Evolutionary conservation across 2,329 filamentous ascomycete genomes (phyloP).

Genomic region (Cladosporium sp.): DNA sequence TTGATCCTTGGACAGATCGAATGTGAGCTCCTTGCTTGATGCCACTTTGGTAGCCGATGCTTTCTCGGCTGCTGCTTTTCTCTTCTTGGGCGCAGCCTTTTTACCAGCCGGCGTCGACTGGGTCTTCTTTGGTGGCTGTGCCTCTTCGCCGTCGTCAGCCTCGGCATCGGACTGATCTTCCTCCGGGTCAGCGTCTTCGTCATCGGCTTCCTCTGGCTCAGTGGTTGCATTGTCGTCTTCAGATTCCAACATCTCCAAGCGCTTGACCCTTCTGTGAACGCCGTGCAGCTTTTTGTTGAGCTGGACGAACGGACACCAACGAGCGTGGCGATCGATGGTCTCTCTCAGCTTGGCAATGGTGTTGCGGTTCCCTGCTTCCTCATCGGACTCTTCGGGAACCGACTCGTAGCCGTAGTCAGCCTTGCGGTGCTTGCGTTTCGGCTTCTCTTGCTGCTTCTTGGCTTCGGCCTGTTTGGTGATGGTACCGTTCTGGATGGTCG

Average conservation of each 20-base stretch:
- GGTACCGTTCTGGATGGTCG: background rate
- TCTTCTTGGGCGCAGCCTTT: background rate
- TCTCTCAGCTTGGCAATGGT: constrained; percentile 11
- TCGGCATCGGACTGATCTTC: background rate
- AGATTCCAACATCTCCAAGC: background rate
- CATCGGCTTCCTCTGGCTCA: background rate
- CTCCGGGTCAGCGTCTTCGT: background rate
- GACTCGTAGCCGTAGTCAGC: background rate
- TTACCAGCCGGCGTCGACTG: background rate
- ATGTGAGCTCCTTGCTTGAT: background rate
- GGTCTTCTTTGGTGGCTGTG: background rate
- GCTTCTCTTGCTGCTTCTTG: background rate
- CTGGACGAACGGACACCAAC: constrained; percentile 5
- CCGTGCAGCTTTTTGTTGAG: constrained; percentile 12
- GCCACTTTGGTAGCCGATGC: background rate
- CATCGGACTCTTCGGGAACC: background rate
- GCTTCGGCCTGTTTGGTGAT: background rate
- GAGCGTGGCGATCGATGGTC: constrained; percentile 6
- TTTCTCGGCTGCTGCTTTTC: background rate
- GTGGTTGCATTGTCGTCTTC: background rate
- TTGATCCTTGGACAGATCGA: background rate
- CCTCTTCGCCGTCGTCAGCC: background rate
- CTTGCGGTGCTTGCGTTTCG: background rate
- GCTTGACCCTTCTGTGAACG: background rate
- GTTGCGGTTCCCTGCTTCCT: background rate